Percentiles rank a stretch among this genome's conserved stretches.
Evolutionary conservation across 1,284 basidiomycete species (phyloP).

Genomic region (Puccinia hordei): DNA sequence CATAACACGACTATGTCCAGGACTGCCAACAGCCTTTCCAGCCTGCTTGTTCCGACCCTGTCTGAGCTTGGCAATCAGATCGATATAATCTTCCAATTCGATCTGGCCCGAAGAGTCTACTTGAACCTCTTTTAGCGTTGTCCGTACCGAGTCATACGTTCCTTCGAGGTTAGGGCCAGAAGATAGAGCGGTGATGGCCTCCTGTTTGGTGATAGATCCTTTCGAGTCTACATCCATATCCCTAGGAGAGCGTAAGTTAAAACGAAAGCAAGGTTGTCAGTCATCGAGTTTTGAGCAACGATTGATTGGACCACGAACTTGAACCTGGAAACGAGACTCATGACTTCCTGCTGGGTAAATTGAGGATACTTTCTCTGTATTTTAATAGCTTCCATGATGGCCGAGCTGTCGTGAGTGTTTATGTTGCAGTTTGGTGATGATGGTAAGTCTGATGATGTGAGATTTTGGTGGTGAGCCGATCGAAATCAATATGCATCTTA

Average conservation of each 20-base stretch:
- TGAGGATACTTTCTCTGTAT: constrained; percentile 92
- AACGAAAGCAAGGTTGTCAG: neutral
- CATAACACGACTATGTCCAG: constrained; percentile 77
- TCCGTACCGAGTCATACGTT: constrained; percentile 82
- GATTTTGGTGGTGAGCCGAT: neutral
- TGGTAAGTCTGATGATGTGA: neutral
- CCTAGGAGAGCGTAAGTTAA: neutral
- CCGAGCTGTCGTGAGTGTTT: neutral
- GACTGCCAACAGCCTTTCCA: constrained; percentile 59
- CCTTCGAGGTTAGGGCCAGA: constrained; percentile 71
- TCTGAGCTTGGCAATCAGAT: constrained; percentile 81
- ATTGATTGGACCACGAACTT: constrained; percentile 64
- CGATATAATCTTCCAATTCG: constrained; percentile 97
- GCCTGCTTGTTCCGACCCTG: constrained; percentile 61
- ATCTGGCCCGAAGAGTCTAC: constrained; percentile 93
- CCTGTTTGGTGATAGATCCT: constrained; percentile 79
- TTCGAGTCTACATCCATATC: constrained; percentile 72
- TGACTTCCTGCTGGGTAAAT: constrained; percentile 86
- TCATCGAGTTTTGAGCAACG: neutral
- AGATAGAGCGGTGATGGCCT: constrained; percentile 71
- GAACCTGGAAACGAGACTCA: constrained; percentile 66
- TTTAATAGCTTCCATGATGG: constrained; percentile 76
- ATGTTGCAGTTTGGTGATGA: neutral
- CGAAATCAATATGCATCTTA: neutral
- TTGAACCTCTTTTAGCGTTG: constrained; percentile 89